Base-by-base conservation (phyloP, 352 stramenopile genomes). In the Phytophthora citricola region DNA sequence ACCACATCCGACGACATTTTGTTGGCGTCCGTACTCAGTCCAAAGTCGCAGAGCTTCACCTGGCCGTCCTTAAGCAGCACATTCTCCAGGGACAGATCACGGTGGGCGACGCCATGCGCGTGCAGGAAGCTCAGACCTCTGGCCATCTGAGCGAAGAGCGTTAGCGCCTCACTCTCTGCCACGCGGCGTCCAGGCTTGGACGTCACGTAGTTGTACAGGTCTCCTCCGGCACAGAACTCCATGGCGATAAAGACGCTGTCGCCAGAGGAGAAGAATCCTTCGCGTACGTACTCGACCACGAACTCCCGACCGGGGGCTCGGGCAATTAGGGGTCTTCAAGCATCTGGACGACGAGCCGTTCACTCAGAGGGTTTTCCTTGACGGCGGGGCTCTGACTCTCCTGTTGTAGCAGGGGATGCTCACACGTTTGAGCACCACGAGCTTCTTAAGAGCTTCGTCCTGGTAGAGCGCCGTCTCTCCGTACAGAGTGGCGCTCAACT, bases 41-140 rank as follows among this genome's bases (percentile, higher is more conserved):
- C 83, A 72, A 91, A 91, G 64, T 90, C 83, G 41, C 78, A 87
- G 47, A 89, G 63, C 61, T 85, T 87, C 58, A 70, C 71, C 5
- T 40, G 41, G 4, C 67, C 53, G 48, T 60, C 51, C 5, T 85
- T 65, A 1, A 90, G 64, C 45, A 90, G 48, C 45, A 87, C 75
- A 48, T 89, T 89, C 71, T 89, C 80, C 3, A 89, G 71, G 38
- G 80, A 87, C 39, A 89, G 51, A 32, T 89, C 79, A 5, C 79
- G 72, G 44, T 89, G 79, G 17, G 80, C 80, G 12, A 87, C 67
- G 31, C 69, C 74, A 27, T 85, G 53, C 8, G 40, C 46, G 63
- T 90, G 81, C 11, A 90, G 63, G 60, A 85, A 87, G 22, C 44
- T 44, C 14, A 90, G 48, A 3, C 76, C 81, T 2, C 40, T 49